phyloP scores from a whole-genome alignment of 1,284 basidiomycete genomes.

The Sutorius eximius region DNA sequence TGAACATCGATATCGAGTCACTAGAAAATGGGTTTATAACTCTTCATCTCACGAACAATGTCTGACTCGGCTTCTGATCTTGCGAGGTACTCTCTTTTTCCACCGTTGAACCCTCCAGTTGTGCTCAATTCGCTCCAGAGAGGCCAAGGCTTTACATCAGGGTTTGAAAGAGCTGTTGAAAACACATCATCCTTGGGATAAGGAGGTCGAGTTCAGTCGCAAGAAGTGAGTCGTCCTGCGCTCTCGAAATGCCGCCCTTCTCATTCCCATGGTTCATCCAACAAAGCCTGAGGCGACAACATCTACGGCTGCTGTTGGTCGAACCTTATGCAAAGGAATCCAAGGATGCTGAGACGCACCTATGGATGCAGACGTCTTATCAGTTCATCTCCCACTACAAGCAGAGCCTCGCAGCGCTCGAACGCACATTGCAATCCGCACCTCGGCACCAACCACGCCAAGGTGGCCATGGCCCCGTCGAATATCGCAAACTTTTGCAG shows the following conservation, averaged over 20 bases:
- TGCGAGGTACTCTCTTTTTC: conserved; percentile 21
- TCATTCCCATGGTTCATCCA: conserved; percentile 4
- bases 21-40: conserved; percentile 28
- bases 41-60: conserved; percentile 20
- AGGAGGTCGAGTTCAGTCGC: conserved; percentile 80
- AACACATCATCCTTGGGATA: conserved; percentile 74
- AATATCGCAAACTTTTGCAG: conserved; percentile 82
- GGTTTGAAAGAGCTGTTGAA: conserved; percentile 70
- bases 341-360: conserved; percentile 76
- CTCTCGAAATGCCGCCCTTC: not conserved
- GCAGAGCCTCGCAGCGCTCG: conserved; percentile 66
- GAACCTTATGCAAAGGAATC: conserved; percentile 76
- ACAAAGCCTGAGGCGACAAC: conserved; percentile 70
- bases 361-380: conserved; percentile 94
- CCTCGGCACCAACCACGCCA: conserved; percentile 46
- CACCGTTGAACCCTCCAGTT: not conserved
- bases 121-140: conserved; percentile 42
- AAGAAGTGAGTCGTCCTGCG: conserved; percentile 61
- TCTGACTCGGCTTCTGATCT: conserved; percentile 31
- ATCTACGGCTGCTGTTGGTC: conserved; percentile 73
- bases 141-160: conserved; percentile 69
- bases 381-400: conserved; percentile 84
- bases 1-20: conserved; percentile 15
- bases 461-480: conserved; percentile 57
- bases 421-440: conserved; percentile 54